Conservation (phyloP, 2,329 filamentous ascomycete species). For the Venturiaceae sp. region DNA sequence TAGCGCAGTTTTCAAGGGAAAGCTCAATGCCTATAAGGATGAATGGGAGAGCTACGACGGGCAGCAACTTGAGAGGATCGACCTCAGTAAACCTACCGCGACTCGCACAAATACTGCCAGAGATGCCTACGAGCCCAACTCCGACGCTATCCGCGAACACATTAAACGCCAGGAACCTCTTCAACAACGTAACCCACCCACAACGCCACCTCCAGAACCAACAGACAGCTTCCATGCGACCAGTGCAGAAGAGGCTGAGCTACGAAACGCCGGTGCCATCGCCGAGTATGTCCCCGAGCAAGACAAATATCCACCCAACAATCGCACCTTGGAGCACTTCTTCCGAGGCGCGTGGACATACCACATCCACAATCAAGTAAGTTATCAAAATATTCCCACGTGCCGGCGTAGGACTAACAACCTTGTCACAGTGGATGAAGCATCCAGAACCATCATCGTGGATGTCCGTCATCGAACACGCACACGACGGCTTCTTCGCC, state of each 20-base stretch:
- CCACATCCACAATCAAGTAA: slow-evolving; percentile 48
- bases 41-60: slow-evolving; percentile 46
- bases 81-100: slow-evolving; percentile 12
- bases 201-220: slow-evolving; percentile 5
- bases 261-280: slow-evolving; percentile 30
- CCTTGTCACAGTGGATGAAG: slow-evolving; percentile 37
- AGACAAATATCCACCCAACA: slow-evolving; percentile 46
- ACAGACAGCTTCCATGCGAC: slow-evolving; percentile 29
- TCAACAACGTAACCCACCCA: slow-evolving; percentile 2
- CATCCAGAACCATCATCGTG: slow-evolving; percentile 47
- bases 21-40: slow-evolving; percentile 32
- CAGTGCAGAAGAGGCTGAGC: slow-evolving; percentile 27
- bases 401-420: not conserved
- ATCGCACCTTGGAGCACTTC: slow-evolving; percentile 46
- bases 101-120: slow-evolving; percentile 1
- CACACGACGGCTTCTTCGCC: slow-evolving; percentile 45
- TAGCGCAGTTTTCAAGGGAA: slow-evolving; percentile 41
- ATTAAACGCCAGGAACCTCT: not conserved
- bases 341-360: slow-evolving; percentile 48
- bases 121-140: not conserved
- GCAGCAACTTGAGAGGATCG: slow-evolving; percentile 26
- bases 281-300: slow-evolving; percentile 37
- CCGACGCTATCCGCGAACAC: slow-evolving; percentile 8
- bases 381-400: slow-evolving; percentile 12
- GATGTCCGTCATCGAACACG: slow-evolving; percentile 42